Evolutionary conservation across 805 yeast species (phyloP).

Genomic region (Metschnikowia lunata): DNA sequence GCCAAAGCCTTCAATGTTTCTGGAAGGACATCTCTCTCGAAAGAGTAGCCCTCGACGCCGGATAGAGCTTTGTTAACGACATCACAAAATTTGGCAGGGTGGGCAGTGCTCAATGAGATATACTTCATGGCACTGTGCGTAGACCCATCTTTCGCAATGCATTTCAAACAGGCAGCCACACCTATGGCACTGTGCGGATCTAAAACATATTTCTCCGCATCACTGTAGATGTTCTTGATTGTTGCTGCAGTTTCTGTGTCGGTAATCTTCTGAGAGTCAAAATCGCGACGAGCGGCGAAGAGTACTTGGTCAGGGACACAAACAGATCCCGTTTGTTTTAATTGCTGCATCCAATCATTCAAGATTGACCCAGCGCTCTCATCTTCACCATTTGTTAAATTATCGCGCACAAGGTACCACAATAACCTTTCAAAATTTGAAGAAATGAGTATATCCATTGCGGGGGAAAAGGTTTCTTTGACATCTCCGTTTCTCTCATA

Average conservation of each 20-base stretch:
- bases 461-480: slow-evolving; percentile 90
- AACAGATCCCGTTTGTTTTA: slow-evolving; percentile 75
- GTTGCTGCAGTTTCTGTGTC: slow-evolving; percentile 77
- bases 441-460: slow-evolving; percentile 96
- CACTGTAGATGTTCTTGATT: slow-evolving; percentile 65
- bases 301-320: slow-evolving; percentile 62
- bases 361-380: slow-evolving; percentile 69
- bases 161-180: slow-evolving; percentile 68
- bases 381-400: slow-evolving; percentile 50
- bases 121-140: slow-evolving; percentile 40
- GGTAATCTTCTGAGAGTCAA: slow-evolving; percentile 75
- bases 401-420: slow-evolving; percentile 86
- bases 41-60: slow-evolving; percentile 67
- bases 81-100: slow-evolving; percentile 97
- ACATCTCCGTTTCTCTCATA: slow-evolving; percentile 76
- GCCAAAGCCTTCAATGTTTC: slow-evolving; percentile 74
- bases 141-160: slow-evolving; percentile 46
- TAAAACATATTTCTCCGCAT: slow-evolving; percentile 66
- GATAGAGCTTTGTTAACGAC: slow-evolving; percentile 83
- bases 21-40: slow-evolving; percentile 86
- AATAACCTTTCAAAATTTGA: slow-evolving; percentile 94
- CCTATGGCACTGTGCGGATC: slow-evolving; percentile 99
- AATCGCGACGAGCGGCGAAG: slow-evolving; percentile 59
- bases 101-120: slow-evolving; percentile 92
- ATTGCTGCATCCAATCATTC: slow-evolving; percentile 69